phyloP scores from a whole-genome alignment of 129 eudicot genomes.

The Saposhnikovia divaricata region DNA sequence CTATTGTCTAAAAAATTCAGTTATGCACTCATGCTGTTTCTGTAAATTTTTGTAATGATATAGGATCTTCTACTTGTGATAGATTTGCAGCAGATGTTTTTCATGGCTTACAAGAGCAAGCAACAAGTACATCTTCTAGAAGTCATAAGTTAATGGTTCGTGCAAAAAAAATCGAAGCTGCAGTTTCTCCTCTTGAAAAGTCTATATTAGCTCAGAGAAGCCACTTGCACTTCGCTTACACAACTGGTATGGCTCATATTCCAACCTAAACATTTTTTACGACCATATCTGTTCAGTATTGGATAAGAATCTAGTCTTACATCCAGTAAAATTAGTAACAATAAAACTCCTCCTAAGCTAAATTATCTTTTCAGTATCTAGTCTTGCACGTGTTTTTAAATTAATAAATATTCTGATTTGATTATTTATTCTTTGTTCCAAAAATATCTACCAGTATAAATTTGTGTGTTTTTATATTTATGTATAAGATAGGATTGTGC shows the following conservation, averaged over 20 bases:
- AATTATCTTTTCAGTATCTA: not conserved
- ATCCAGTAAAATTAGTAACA: not conserved
- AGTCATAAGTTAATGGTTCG: slow-evolving; percentile 73
- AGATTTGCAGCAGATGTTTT: slow-evolving; percentile 97
- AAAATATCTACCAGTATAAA: not conserved
- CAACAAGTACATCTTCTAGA: slow-evolving; percentile 68
- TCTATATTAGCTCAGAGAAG: slow-evolving; percentile 77
- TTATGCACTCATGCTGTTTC: not conserved
- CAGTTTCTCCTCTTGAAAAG: slow-evolving; percentile 84
- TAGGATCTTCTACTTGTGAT: slow-evolving; percentile 21
- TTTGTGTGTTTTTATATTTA: not conserved
- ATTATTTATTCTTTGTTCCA: not conserved
- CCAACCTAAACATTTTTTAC: not conserved
- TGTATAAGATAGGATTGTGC: not conserved
- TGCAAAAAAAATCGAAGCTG: slow-evolving; percentile 53
- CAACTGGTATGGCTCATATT: slow-evolving; percentile 52
- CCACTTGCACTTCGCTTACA: slow-evolving; percentile 94
- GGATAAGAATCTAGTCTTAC: not conserved
- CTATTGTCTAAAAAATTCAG: not conserved
- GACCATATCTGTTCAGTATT: not conserved
- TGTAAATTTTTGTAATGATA: slow-evolving; percentile 17
- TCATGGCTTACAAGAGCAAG: slow-evolving; percentile 94
- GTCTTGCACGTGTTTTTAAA: not conserved
- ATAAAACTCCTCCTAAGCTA: not conserved
- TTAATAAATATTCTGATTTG: no score